A percentile compares a stretch with the other conserved stretches of the same genome.
phyloP scores from a whole-genome alignment of 148 eudicot species.

The Camellia sinensis region DNA sequence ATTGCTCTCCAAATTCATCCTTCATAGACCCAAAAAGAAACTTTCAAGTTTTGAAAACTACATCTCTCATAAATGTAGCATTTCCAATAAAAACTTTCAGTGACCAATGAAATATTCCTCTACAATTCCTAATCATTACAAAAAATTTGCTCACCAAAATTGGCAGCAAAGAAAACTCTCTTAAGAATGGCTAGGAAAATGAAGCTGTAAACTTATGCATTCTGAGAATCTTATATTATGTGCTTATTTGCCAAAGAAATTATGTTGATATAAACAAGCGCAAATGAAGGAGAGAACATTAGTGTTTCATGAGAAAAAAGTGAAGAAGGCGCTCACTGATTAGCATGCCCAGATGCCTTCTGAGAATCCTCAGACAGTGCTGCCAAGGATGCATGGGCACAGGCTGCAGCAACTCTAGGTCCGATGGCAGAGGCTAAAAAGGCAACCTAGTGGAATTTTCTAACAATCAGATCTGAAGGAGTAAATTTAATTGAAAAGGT shows the following conservation, averaged over 20 bases:
- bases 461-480: slow-evolving; percentile 22
- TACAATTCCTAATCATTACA: neutral
- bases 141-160: neutral
- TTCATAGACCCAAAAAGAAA: slow-evolving; percentile 30
- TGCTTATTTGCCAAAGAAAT: neutral
- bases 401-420: slow-evolving; percentile 97
- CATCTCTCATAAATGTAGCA: neutral
- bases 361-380: slow-evolving; percentile 52
- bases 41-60: neutral
- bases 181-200: neutral
- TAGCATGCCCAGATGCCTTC: slow-evolving; percentile 30
- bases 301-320: neutral
- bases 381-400: slow-evolving; percentile 93
- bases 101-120: neutral
- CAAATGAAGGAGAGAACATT: neutral
- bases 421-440: slow-evolving; percentile 93
- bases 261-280: neutral
- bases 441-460: slow-evolving; percentile 58
- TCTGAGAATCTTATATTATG: neutral
- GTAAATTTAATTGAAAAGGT: neutral
- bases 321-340: slow-evolving; percentile 37
- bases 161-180: slow-evolving; percentile 6
- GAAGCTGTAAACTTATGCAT: neutral
- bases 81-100: slow-evolving; percentile 6
- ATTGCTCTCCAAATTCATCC: slow-evolving; percentile 37